phyloP scores from a whole-genome alignment of 176 grass and related monocot species.

The Triticum turgidum region DNA sequence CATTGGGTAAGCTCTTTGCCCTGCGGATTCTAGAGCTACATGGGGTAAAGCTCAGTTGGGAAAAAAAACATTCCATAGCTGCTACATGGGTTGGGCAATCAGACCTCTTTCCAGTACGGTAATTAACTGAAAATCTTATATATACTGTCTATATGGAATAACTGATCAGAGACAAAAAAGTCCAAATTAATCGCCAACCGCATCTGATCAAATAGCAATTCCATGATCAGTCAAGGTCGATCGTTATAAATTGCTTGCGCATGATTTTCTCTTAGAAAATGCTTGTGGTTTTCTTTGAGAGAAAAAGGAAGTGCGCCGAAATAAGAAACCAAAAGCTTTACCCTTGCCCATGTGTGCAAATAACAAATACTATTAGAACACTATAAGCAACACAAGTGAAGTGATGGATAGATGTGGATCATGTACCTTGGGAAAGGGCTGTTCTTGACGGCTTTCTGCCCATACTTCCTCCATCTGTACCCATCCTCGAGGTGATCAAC shows the following conservation, averaged over 20 bases:
- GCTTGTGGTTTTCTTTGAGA: neutral
- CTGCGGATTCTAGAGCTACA: neutral
- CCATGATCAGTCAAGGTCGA: no score
- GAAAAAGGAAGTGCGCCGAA: neutral
- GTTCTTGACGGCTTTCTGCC: conserved; percentile 91
- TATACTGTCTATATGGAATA: no score
- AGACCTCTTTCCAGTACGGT: no score
- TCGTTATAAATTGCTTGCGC: no score
- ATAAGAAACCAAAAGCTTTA: neutral
- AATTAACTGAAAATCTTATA: neutral
- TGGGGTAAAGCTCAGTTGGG: neutral
- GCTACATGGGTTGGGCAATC: neutral
- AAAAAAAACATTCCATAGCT: no score
- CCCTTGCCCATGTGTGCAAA: neutral
- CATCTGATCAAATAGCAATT: no score
- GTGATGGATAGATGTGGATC: neutral
- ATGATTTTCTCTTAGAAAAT: no score
- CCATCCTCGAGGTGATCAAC: conserved; percentile 89
- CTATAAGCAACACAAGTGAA: neutral
- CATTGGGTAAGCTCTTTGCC: no score
- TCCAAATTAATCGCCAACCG: no score
- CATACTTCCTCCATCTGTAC: conserved; percentile 94
- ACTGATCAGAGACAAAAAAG: no score
- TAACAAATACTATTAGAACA: neutral
- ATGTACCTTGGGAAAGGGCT: conserved; percentile 84